Base-by-base conservation (phyloP, 306 rosid species). In the Potentilla sterilis region DNA sequence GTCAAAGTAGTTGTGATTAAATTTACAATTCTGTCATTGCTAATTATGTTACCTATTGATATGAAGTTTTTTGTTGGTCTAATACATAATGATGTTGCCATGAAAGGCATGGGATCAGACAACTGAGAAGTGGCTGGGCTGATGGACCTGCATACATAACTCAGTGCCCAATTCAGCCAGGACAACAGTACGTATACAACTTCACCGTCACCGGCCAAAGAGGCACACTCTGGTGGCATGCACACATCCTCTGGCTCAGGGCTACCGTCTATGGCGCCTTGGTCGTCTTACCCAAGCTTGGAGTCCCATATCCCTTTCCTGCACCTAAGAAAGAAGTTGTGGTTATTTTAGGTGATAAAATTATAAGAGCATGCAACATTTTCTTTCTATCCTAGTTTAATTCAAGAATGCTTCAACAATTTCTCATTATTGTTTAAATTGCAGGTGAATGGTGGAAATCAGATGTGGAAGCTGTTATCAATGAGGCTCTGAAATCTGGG, bases 371-470 rank as follows among this genome's bases (percentile, higher is more conserved):
- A 7, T 2, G 52, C 7, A 21, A 34, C 75, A 6, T 76, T 28
- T 28, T 2, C 68, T 7, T 70, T 12, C 49, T 37, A 49, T 21
- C 11, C 21, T 55, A 2, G 38, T 49, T 24, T 7, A n/a, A n/a
- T 4, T 24, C 5, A 34, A 64, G 15, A 13, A 10, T 9, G 38
- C 18, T 16, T 28, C 1, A 14, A 42, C 4, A 28, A 22, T 73
- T 73, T 9, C 68, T 57, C 15, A 38, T 37, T 5, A 38, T 11
- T n/a, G 35, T 40, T 55, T 12, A 77, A 81, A 46, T 81, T 86
- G 83, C 51, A 93, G 98, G 89, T 81, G 98, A 93, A 87, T 93
- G 98, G 98, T 93, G 98, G 98, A 91, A 93, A 80, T 89, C 97
- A 68, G 96, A 93, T 80, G 88, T 90, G 12, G 98, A 93, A 43